Evolutionary conservation across 106 monocot species (phyloP), one percentile per base, ranked within the genome.

Genomic region (Dactylorhiza incarnata): DNA sequence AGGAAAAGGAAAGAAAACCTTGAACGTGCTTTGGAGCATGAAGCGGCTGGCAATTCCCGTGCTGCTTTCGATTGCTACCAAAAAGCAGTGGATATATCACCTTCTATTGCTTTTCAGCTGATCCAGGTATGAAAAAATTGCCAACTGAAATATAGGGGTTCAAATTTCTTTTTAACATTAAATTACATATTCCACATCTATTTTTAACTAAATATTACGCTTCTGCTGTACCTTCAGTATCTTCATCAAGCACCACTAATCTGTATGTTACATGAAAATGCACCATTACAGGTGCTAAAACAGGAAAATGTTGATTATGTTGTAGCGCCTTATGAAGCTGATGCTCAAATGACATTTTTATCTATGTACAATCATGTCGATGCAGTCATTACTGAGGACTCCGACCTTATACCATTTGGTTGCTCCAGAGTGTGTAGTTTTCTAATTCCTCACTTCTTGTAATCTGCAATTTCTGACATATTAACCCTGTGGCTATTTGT

Each of bases 261-360:
- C 61, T 59, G 5, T 12, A 22, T 17, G 22, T 72, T n/a, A 22
- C 45, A 69, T 69, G 16, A 44, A 45, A 23, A 8, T 72, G 49
- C 23, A 49, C 6, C 66, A 48, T 48, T 71, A 65, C 79, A 97
- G 97, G 94, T 91, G 19, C 78, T 97, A 78, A 91, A 89, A 80
- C 49, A 83, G 78, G 94, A 97, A 73, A 86, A 85, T 29, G 88
- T 97, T 79, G 94, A 97, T 77, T 94, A 87, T 79, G 88, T 97
- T 69, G 94, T 97, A 7, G 97, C 97, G 47, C 97, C 97, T 78
- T 97, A 97, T 82, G 97, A 97, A 80, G 97, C 97, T 74, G 97
- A 97, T 86, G 94, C 97, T 52, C 94, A 97, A 74, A 94, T 97
- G 94, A 81, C 97, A 77, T 97, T 86, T 79, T 85, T 97, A 79